These are phyloP conservation scores for Lactifluus rugatus DNA, from an alignment of 768 basidiomycete genomes.

Conservation along the genomic window DNA sequence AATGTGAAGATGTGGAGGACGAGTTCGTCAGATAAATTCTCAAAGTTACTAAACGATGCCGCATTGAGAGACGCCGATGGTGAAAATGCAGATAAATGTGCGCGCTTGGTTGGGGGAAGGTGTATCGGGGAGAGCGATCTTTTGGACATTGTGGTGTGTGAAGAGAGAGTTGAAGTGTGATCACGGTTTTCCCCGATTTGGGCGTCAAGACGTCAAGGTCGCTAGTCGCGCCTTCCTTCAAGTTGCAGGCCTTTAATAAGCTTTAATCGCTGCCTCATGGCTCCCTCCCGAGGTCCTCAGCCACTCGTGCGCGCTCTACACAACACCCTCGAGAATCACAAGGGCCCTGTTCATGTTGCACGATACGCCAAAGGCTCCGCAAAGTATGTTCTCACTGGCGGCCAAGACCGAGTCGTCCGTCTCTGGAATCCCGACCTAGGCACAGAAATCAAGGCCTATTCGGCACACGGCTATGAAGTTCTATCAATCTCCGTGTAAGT, in stretches of 20 bases:
- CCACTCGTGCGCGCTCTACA: constrained; percentile 53
- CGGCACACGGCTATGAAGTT: constrained; percentile 93
- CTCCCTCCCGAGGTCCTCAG: constrained; percentile 31
- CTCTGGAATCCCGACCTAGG: constrained; percentile 87
- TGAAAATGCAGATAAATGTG: neutral
- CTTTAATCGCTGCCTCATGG: constrained; percentile 21
- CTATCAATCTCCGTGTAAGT: constrained; percentile 82
- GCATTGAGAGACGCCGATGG: neutral
- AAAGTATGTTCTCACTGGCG: constrained; percentile 88
- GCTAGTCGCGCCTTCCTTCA: no score
- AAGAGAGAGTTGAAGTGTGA: no score
- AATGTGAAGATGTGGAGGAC: constrained; percentile 65
- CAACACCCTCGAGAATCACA: constrained; percentile 53
- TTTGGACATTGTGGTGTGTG: constrained; percentile 25
- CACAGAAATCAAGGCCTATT: constrained; percentile 83
- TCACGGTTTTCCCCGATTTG: no score
- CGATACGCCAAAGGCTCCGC: constrained; percentile 82
- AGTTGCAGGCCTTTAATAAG: no score
- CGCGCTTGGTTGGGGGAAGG: constrained; percentile 51
- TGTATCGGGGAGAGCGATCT: constrained; percentile 26
- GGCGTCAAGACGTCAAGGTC: no score
- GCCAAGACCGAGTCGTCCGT: constrained; percentile 79
- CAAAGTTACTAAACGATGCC: constrained; percentile 31
- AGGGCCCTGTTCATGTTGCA: constrained; percentile 85
- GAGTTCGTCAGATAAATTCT: constrained; percentile 66